Base-by-base conservation (phyloP, 2,329 filamentous ascomycete genomes). In the Fusarium temperatum region DNA sequence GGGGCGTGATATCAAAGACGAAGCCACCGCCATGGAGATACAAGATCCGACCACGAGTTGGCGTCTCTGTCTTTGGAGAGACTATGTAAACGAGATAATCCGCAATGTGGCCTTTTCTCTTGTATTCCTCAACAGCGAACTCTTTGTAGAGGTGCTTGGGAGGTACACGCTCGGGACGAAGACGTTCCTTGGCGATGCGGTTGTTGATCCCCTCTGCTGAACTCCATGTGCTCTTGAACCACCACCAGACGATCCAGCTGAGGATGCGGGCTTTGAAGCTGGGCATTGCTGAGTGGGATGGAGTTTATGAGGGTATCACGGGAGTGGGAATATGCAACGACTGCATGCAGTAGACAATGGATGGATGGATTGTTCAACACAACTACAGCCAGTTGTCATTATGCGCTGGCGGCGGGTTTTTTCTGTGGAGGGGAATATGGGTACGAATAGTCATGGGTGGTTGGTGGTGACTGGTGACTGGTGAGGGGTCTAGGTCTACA, bases 21-120 rank as follows among this genome's bases (percentile, higher is more conserved):
- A 80, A 78, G 51, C 74, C 75, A 28, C 80, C 80, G 54, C 80
- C 80, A 50, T 82, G 80, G 28, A 79, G 72, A 57, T 81, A 82
- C 41, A 82, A 61, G 44, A 81, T 76, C 22, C 79, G 80, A 5
- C 75, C 78, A 39, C 77, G 70, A 36, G 73, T 71, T 3, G 79
- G 78, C 42, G 73, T 68, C 44, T 79, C 79, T 10, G 80, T 78
- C 66, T 81, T 80, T 59, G 80, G 78, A 7, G 78, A 71, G n/a
- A 81, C 72, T 22, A 79, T 78, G 41, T 78, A 80, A 45, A 82
- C 77, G 9, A 53, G 41, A 58, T 74, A 75, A 20, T 72, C 53
- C 24, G 70, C 55, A 24, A 70, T 36, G 38, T 59, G 50, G 13
- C 67, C 67, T 20, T 65, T 65, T 17, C 75, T 67, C 61, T 69